A percentile compares a stretch with the other conserved stretches of the same genome.
Evolutionary conservation across 2,329 filamentous ascomycete species (phyloP).

Genomic region (Thelonectria rubi): DNA sequence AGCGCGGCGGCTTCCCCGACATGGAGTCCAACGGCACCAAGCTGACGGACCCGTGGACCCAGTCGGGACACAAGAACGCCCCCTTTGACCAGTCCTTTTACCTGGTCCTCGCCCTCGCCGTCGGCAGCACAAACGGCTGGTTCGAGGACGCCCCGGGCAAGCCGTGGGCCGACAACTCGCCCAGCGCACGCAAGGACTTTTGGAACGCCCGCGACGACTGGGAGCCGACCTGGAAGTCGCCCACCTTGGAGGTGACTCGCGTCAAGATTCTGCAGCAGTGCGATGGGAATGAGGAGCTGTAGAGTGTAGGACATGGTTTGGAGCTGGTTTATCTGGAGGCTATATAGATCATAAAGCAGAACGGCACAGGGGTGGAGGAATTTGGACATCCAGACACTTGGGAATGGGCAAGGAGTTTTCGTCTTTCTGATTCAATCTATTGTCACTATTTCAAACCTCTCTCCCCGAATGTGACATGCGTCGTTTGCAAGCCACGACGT

Average conservation of each 20-base stretch:
- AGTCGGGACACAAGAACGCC: slow-evolving; percentile 67
- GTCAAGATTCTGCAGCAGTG: slow-evolving; percentile 78
- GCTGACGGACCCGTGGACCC: slow-evolving; percentile 70
- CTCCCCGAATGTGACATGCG: no score
- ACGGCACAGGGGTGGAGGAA: no score
- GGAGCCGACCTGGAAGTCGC: slow-evolving; percentile 76
- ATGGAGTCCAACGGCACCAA: slow-evolving; percentile 72
- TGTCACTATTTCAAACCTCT: no score
- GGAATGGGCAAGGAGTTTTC: no score
- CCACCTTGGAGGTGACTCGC: slow-evolving; percentile 73
- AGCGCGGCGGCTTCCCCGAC: slow-evolving; percentile 73
- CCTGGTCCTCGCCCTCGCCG: slow-evolving; percentile 78
- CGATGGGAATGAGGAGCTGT: slow-evolving; percentile 66
- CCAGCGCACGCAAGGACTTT: slow-evolving; percentile 77
- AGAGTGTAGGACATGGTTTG: no score
- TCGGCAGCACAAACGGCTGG: slow-evolving; percentile 84
- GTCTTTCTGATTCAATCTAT: no score
- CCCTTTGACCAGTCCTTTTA: slow-evolving; percentile 83
- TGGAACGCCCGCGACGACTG: slow-evolving; percentile 74
- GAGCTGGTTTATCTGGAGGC: no score
- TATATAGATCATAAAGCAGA: not conserved
- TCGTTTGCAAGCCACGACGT: no score
- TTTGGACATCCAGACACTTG: no score
- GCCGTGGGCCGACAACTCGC: slow-evolving; percentile 78
- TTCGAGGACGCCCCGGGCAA: slow-evolving; percentile 79